Conservation (phyloP, 768 basidiomycete species). For the Lactarius akahatsu region DNA sequence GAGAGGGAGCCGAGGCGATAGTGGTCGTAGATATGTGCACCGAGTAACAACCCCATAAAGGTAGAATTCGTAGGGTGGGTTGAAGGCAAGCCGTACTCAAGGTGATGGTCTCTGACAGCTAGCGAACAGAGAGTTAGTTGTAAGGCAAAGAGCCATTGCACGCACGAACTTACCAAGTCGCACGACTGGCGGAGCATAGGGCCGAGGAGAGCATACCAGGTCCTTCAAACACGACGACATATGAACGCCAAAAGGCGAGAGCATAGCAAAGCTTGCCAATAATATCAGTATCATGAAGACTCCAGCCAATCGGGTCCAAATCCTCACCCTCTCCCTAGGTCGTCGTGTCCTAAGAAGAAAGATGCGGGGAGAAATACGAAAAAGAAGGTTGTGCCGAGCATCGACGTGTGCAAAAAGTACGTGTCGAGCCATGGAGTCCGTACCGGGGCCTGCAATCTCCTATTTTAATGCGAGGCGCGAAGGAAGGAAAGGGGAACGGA, state of each 20-base stretch:
- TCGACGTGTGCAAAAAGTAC: conserved; percentile 82
- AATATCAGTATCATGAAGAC: conserved; percentile 19
- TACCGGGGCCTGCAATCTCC: conserved; percentile 44
- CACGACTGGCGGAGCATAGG: conserved; percentile 88
- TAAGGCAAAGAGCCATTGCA: not conserved
- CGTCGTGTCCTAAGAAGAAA: conserved; percentile 83
- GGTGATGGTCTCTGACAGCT: conserved; percentile 78
- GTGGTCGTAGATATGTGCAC: conserved; percentile 53
- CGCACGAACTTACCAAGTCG: conserved; percentile 67
- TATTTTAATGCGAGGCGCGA: conserved; percentile 23
- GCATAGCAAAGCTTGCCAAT: conserved; percentile 59
- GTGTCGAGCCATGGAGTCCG: conserved; percentile 68
- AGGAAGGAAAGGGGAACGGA: conserved; percentile 29
- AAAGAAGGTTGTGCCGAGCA: conserved; percentile 87
- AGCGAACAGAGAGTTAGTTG: not conserved
- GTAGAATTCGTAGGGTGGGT: conserved; percentile 92
- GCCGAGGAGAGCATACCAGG: conserved; percentile 84
- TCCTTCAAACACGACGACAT: conserved; percentile 87
- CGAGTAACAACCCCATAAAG: conserved; percentile 84
- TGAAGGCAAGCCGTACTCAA: conserved; percentile 95
- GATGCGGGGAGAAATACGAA: conserved; percentile 83
- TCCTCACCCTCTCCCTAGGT: conserved; percentile 70
- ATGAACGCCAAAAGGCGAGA: conserved; percentile 80
- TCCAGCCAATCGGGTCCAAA: not conserved
- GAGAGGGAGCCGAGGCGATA: conserved; percentile 47